Conservation (phyloP, 305 asterid genomes). For the Lippia alba region DNA sequence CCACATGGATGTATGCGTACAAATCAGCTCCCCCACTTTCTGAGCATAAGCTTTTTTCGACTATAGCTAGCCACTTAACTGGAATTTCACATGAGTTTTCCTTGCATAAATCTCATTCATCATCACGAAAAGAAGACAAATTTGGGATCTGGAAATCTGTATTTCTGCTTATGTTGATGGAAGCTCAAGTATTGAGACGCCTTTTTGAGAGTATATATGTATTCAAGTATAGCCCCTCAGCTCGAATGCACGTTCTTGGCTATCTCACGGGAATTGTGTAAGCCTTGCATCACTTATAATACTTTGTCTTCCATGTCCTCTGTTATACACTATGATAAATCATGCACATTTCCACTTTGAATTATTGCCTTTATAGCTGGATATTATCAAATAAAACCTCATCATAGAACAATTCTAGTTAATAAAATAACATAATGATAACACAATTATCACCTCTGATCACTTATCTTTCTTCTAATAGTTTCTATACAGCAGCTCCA, state of each 20-base stretch:
- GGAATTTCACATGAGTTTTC: constrained; percentile 61
- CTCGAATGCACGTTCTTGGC: constrained; percentile 80
- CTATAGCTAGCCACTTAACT: constrained; percentile 63
- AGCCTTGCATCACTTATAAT: constrained; percentile 39
- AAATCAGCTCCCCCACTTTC: constrained; percentile 48
- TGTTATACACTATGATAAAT: neutral
- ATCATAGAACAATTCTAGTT: neutral
- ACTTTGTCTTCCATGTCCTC: neutral
- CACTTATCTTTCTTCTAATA: constrained; percentile 42
- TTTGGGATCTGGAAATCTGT: constrained; percentile 63
- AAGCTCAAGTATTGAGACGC: constrained; percentile 74
- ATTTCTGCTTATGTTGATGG: constrained; percentile 80
- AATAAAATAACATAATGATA: constrained; percentile 5
- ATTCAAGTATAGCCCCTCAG: constrained; percentile 80
- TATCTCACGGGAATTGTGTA: constrained; percentile 74
- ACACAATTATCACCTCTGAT: constrained; percentile 31
- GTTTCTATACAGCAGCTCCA: constrained; percentile 86
- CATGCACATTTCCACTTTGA: no score
- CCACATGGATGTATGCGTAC: constrained; percentile 71
- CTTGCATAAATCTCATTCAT: constrained; percentile 39
- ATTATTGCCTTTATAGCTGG: constrained; percentile 7
- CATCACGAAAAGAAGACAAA: constrained; percentile 38
- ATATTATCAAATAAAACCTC: constrained; percentile 5
- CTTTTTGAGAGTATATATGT: constrained; percentile 76
- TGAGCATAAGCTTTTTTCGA: constrained; percentile 50